Conservation (phyloP, 371 early-diverging fungal genomes). For the Chytridium lagenaria region DNA sequence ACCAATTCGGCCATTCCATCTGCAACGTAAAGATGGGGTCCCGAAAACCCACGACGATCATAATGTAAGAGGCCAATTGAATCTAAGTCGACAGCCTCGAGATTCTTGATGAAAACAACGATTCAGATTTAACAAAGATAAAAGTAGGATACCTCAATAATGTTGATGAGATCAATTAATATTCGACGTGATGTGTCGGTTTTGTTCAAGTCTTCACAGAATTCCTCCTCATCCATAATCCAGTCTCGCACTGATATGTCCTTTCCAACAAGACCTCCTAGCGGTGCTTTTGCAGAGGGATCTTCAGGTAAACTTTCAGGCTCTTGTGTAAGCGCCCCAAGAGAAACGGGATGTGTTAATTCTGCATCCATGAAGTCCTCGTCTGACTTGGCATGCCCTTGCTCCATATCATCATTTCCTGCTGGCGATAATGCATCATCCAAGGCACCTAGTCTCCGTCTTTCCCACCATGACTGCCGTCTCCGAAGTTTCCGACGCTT, state of each 20-base stretch:
- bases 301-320: not conserved
- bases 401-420: not conserved
- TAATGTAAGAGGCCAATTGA: conserved; percentile 19
- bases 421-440: not conserved
- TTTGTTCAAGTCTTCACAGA: conserved; percentile 11
- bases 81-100: conserved; percentile 31
- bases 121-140: not conserved
- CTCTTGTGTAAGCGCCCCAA: not conserved
- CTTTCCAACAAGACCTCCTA: not conserved
- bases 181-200: not conserved
- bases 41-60: conserved; percentile 24
- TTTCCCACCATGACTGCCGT: conserved; percentile 22
- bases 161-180: conserved; percentile 22
- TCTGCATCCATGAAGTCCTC: not conserved
- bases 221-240: conserved; percentile 22
- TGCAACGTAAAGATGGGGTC: conserved; percentile 34
- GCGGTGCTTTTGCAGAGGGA: not conserved
- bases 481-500: not conserved
- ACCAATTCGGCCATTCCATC: conserved; percentile 31
- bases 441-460: not conserved
- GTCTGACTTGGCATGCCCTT: not conserved
- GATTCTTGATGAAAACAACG: conserved; percentile 10
- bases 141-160: conserved; percentile 19
- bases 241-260: conserved; percentile 33
- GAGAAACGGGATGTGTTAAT: not conserved